A percentile compares a stretch with the other conserved stretches of the same genome.
Conservation (phyloP, 305 asterid species). For the Fraxinus dipetala region DNA sequence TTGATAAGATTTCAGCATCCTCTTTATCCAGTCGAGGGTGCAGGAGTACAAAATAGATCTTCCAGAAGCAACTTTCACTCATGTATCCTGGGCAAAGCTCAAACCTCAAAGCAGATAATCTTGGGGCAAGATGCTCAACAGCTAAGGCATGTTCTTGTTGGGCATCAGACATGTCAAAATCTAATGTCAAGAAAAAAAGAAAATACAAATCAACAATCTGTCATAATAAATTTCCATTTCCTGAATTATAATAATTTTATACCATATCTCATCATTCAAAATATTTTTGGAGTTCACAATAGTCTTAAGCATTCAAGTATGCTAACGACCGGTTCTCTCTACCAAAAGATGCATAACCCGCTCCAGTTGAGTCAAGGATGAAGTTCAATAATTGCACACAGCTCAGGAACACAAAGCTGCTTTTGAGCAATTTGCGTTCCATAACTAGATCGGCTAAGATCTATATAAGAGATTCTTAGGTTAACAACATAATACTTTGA, state of each 20-base stretch:
- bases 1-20: conserved; percentile 69
- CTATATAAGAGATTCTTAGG: neutral
- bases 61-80: conserved; percentile 89
- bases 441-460: neutral
- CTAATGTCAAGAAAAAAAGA: conserved; percentile 31
- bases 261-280: neutral
- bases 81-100: conserved; percentile 94
- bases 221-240: neutral
- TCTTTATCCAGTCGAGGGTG: conserved; percentile 69
- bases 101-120: conserved; percentile 77
- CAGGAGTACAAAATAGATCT: conserved; percentile 86
- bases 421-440: neutral
- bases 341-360: neutral
- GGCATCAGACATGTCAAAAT: conserved; percentile 71
- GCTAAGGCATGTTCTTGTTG: conserved; percentile 98
- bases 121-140: conserved; percentile 74
- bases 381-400: neutral
- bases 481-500: neutral
- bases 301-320: neutral
- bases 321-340: conserved; percentile 7
- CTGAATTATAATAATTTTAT: neutral
- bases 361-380: neutral
- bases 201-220: conserved; percentile 16
- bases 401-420: neutral
- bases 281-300: neutral